Conservation (phyloP, 352 stramenopile species). For the Peronospora destructor region DNA sequence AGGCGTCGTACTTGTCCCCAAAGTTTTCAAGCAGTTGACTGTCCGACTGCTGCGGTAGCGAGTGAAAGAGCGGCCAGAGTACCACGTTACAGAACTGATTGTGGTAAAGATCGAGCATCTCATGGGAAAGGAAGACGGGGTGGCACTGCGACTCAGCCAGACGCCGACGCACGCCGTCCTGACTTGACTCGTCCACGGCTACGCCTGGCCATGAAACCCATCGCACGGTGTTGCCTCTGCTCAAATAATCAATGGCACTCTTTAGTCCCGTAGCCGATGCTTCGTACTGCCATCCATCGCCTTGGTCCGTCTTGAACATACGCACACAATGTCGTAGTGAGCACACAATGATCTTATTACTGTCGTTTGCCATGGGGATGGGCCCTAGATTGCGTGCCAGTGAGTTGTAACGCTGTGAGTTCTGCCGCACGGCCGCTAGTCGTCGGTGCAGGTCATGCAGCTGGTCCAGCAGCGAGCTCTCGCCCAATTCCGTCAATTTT, state of each 20-base stretch:
- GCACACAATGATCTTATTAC: slow-evolving; percentile 77
- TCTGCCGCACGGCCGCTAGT: slow-evolving; percentile 61
- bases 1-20: slow-evolving; percentile 81
- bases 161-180: slow-evolving; percentile 60
- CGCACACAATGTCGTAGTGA: slow-evolving; percentile 63
- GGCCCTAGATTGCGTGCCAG: slow-evolving; percentile 52
- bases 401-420: slow-evolving; percentile 67
- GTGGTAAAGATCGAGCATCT: slow-evolving; percentile 82
- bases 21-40: slow-evolving; percentile 75
- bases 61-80: slow-evolving; percentile 88
- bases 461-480: slow-evolving; percentile 71
- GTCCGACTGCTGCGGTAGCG: slow-evolving; percentile 72
- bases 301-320: slow-evolving; percentile 62
- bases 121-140: slow-evolving; percentile 73
- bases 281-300: slow-evolving; percentile 74
- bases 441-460: slow-evolving; percentile 68
- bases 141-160: slow-evolving; percentile 80
- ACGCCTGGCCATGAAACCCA: slow-evolving; percentile 88
- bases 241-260: slow-evolving; percentile 69
- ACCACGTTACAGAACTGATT: slow-evolving; percentile 88
- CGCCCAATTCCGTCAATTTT: slow-evolving; percentile 40
- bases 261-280: slow-evolving; percentile 55
- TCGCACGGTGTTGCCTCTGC: slow-evolving; percentile 73
- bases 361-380: slow-evolving; percentile 67
- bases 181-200: slow-evolving; percentile 72